Evolutionary conservation across 1,139 yeast species (phyloP).

Genomic region (Blastobotrys proliferans): DNA sequence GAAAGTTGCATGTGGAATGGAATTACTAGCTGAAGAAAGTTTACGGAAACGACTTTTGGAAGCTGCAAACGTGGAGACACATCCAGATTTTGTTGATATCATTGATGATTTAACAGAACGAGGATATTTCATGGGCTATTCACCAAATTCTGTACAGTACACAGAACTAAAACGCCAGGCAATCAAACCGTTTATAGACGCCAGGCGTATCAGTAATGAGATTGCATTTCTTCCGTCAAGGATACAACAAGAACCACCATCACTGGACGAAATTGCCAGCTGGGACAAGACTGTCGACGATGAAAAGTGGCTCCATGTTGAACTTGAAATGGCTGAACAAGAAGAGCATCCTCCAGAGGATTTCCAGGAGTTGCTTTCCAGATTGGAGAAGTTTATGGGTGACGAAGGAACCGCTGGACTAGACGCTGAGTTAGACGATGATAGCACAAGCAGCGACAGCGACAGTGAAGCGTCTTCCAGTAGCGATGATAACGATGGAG

Average conservation of each 20-base stretch:
- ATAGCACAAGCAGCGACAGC: slow-evolving; percentile 5
- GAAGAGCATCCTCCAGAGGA: slow-evolving; percentile 9
- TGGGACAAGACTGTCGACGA: slow-evolving; percentile 26
- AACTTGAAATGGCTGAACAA: not conserved
- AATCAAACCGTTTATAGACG: slow-evolving; percentile 13
- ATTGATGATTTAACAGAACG: slow-evolving; percentile 15
- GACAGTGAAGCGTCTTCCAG: slow-evolving; percentile 5
- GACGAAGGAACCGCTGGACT: slow-evolving; percentile 15
- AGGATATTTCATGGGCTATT: slow-evolving; percentile 21
- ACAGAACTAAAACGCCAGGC: slow-evolving; percentile 17
- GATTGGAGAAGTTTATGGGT: slow-evolving; percentile 12
- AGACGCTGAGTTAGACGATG: slow-evolving; percentile 14
- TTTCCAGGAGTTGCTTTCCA: slow-evolving; percentile 16
- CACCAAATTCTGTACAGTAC: slow-evolving; percentile 17
- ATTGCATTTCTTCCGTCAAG: slow-evolving; percentile 15
- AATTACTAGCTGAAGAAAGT: slow-evolving; percentile 19
- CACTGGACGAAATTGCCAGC: slow-evolving; percentile 22
- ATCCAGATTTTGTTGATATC: slow-evolving; percentile 18
- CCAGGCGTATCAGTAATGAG: slow-evolving; percentile 14
- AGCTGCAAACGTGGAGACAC: slow-evolving; percentile 6
- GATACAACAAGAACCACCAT: slow-evolving; percentile 14
- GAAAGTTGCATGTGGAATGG: slow-evolving; percentile 29
- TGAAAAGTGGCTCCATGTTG: slow-evolving; percentile 26
- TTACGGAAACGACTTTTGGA: slow-evolving; percentile 3
- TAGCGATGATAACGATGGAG: slow-evolving; percentile 21